phyloP scores from a whole-genome alignment of 2,329 filamentous ascomycete genomes.

The Verticillium dahliae region DNA sequence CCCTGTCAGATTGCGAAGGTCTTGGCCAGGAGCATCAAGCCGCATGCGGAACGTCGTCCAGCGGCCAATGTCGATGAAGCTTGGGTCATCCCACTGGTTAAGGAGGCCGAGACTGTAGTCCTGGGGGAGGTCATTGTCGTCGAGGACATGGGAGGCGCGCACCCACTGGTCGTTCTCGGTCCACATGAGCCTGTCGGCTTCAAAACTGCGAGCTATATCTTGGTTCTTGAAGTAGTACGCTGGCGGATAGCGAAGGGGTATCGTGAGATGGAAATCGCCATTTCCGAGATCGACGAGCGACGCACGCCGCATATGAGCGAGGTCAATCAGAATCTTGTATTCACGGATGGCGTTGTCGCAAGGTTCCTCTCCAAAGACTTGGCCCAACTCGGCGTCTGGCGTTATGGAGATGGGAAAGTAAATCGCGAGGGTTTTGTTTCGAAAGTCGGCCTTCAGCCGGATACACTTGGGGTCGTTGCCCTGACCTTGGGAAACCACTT shows the following conservation, averaged over 20 bases:
- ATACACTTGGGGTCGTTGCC: slow-evolving; percentile 14
- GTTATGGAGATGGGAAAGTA: slow-evolving; percentile 20
- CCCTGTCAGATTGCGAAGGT: slow-evolving; percentile 28
- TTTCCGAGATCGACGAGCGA: slow-evolving; percentile 11
- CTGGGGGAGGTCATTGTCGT: slow-evolving; percentile 23
- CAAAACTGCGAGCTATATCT: slow-evolving; percentile 24
- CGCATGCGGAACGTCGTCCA: slow-evolving; percentile 51
- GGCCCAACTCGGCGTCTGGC: not conserved
- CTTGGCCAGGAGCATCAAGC: slow-evolving; percentile 19
- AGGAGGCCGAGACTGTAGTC: slow-evolving; percentile 31
- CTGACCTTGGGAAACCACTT: slow-evolving; percentile 14
- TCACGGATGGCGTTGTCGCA: slow-evolving; percentile 11
- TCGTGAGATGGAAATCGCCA: slow-evolving; percentile 30
- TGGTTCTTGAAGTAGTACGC: slow-evolving; percentile 34
- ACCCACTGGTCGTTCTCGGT: slow-evolving; percentile 36
- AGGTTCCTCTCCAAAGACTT: not conserved
- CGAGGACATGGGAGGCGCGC: slow-evolving; percentile 38
- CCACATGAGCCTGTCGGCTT: slow-evolving; percentile 27
- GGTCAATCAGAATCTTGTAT: slow-evolving; percentile 37
- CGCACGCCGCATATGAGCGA: slow-evolving; percentile 39
- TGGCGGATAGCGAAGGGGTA: slow-evolving; percentile 43
- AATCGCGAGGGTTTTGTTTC: slow-evolving; percentile 19
- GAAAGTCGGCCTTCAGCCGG: slow-evolving; percentile 31
- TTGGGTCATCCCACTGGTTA: slow-evolving; percentile 22
- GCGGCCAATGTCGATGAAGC: slow-evolving; percentile 44